phyloP scores from a whole-genome alignment of 176 grass and related monocot genomes.

The Hyparrhenia diplandra region DNA sequence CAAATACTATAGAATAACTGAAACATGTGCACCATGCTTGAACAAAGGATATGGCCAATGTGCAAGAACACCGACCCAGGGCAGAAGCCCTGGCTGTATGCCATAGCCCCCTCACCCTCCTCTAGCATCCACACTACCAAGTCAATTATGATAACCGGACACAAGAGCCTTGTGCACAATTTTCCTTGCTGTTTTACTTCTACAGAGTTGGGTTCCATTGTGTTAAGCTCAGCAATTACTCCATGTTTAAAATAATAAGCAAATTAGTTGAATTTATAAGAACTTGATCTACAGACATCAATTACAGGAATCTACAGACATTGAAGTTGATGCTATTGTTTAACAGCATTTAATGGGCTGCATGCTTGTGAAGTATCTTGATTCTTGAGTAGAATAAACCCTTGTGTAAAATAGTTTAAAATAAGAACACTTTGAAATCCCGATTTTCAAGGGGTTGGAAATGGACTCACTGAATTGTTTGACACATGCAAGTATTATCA shows the following conservation, averaged over 20 bases:
- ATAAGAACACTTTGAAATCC: neutral
- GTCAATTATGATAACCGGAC: neutral
- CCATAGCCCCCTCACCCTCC: neutral
- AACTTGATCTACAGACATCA: neutral
- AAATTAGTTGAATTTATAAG: neutral
- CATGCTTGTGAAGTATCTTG: neutral
- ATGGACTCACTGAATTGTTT: neutral
- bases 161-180: neutral
- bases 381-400: neutral
- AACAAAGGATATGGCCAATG: neutral
- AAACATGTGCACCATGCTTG: neutral
- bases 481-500: constrained; percentile 1
- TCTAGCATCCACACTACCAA: neutral
- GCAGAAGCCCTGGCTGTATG: neutral
- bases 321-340: neutral
- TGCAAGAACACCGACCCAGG: neutral
- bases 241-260: neutral
- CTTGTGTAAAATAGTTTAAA: neutral
- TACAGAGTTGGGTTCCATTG: neutral
- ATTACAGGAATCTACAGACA: neutral
- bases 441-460: neutral
- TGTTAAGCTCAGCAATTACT: neutral
- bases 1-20: neutral
- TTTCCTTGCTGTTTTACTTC: neutral
- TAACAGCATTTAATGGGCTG: neutral